These are phyloP conservation scores for Sarocladium oryzae DNA, from an alignment of 2,329 filamentous ascomycete genomes.

Conservation along the genomic window DNA sequence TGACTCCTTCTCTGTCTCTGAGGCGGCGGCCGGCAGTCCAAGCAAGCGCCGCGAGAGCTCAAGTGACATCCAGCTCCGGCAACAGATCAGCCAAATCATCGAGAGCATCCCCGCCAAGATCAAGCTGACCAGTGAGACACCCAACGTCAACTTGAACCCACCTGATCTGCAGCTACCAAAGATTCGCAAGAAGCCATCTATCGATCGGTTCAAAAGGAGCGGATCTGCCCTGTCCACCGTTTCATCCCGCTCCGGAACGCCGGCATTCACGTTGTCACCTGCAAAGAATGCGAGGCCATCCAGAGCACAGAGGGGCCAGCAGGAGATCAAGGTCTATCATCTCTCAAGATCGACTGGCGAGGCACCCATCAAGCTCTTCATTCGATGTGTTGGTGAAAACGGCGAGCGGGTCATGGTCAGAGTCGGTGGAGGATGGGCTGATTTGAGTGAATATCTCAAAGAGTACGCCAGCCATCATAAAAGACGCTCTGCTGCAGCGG, in stretches of 20 bases:
- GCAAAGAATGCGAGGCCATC: constrained; percentile 43
- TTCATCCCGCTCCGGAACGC: constrained; percentile 53
- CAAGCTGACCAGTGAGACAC: constrained; percentile 54
- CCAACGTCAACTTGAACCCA: constrained; percentile 48
- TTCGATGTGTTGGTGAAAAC: constrained; percentile 82
- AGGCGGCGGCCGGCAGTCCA: constrained; percentile 16
- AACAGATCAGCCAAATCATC: constrained; percentile 74
- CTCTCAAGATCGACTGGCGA: constrained; percentile 77
- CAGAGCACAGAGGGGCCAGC: constrained; percentile 45
- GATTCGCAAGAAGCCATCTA: constrained; percentile 35
- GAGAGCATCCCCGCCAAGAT: constrained; percentile 75
- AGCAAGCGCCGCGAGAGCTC: constrained; percentile 26
- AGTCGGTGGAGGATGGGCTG: constrained; percentile 96
- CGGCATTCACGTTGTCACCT: constrained; percentile 64
- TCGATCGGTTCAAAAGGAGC: constrained; percentile 39
- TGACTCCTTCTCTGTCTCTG: constrained; percentile 28
- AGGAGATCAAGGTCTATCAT: constrained; percentile 88
- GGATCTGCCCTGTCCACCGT: constrained; percentile 39
- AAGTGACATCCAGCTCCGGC: constrained; percentile 64
- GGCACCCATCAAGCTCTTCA: constrained; percentile 88
- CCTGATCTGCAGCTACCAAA: constrained; percentile 49
- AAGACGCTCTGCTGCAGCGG: constrained; percentile 48
- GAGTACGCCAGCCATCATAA: constrained; percentile 92
- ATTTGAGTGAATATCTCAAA: constrained; percentile 87
- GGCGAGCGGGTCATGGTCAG: constrained; percentile 96